A percentile compares a stretch with the other conserved stretches of the same genome.
phyloP scores from a whole-genome alignment of 495 filamentous ascomycete species.

The Aspergillus conjunctus region DNA sequence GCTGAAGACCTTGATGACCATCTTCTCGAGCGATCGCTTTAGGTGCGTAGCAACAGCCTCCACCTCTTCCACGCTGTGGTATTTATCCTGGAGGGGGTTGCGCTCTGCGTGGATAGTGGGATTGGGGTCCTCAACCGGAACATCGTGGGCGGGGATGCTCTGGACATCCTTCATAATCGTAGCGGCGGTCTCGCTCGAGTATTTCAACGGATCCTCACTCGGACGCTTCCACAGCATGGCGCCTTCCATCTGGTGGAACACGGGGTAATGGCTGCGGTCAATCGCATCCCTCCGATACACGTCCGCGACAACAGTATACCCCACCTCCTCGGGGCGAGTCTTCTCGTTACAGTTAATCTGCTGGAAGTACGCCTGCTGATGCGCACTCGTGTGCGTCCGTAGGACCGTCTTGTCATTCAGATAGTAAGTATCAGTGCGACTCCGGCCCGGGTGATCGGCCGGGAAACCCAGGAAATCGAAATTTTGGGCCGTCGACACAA shows the following conservation, averaged over 20 bases:
- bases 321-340: conserved; percentile 63
- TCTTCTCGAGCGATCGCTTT: conserved; percentile 83
- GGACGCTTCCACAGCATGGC: conserved; percentile 86
- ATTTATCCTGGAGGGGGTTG: conserved; percentile 76
- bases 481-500: conserved; percentile 86
- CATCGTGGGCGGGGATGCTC: conserved; percentile 65
- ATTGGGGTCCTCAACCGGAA: conserved; percentile 82
- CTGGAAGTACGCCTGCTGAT: conserved; percentile 85
- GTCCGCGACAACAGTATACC: conserved; percentile 91
- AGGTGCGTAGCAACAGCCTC: conserved; percentile 84
- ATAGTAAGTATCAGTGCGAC: conserved; percentile 92
- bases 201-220: conserved; percentile 57
- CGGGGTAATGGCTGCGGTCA: conserved; percentile 90
- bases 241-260: conserved; percentile 99
- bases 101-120: conserved; percentile 75
- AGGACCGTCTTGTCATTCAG: conserved; percentile 82
- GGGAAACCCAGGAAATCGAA: conserved; percentile 95
- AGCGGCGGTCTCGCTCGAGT: conserved; percentile 39
- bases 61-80: conserved; percentile 74
- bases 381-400: conserved; percentile 90
- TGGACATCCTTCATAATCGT: conserved; percentile 65
- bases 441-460: conserved; percentile 83
- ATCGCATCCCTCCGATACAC: conserved; percentile 95
- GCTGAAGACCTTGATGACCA: conserved; percentile 87
- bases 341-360: conserved; percentile 45